phyloP scores from a whole-genome alignment of 768 basidiomycete species.

The Thelephora aurantiotincta region DNA sequence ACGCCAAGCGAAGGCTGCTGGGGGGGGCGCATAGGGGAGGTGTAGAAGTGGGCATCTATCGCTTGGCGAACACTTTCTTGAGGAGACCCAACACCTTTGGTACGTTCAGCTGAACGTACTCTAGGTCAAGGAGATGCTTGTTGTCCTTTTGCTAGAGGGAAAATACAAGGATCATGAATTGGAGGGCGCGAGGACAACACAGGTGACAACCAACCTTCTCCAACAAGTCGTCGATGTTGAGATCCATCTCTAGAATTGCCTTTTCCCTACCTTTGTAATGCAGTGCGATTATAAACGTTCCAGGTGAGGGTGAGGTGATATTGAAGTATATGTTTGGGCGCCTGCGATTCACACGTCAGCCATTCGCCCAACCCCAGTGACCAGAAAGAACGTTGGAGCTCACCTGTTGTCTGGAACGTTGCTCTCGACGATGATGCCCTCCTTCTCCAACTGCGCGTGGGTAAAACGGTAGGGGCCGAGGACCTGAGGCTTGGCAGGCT shows the following conservation, averaged over 20 bases:
- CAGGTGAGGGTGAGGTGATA: conserved; percentile 93
- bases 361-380: conserved; percentile 3
- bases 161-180: conserved; percentile 3
- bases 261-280: conserved; percentile 99
- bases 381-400: conserved; percentile 13
- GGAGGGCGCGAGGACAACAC: neutral
- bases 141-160: conserved; percentile 91
- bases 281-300: conserved; percentile 96
- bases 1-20: no score
- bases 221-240: conserved; percentile 94
- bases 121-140: conserved; percentile 89
- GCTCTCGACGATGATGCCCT: conserved; percentile 97
- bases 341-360: conserved; percentile 24
- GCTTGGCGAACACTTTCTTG: conserved; percentile 89
- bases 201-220: conserved; percentile 61
- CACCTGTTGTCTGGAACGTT: conserved; percentile 98
- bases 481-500: conserved; percentile 68
- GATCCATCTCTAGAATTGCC: conserved; percentile 98
- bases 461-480: conserved; percentile 96
- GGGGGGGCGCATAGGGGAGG: no score
- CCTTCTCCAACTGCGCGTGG: conserved; percentile 96
- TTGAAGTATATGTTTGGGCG: conserved; percentile 99
- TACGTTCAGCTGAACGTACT: conserved; percentile 96
- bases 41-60: conserved; percentile 20
- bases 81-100: conserved; percentile 85